Conservation (phyloP, 768 basidiomycete genomes). For the Pleurotus tuoliensis region DNA sequence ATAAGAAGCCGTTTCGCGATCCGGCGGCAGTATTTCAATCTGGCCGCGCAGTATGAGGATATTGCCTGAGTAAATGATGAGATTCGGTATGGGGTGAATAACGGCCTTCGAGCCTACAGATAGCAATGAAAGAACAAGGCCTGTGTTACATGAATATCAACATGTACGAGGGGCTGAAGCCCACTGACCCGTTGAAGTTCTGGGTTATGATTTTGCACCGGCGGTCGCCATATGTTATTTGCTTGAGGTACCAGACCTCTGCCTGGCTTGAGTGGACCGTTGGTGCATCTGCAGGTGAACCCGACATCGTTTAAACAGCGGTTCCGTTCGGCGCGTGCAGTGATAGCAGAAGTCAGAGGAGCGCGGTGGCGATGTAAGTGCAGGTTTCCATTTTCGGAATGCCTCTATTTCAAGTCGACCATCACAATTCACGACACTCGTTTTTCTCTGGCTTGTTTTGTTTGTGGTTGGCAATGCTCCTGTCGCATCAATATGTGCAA, state of each 20-base stretch:
- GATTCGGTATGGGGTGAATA: not conserved
- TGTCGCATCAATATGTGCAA: no score
- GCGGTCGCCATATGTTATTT: not conserved
- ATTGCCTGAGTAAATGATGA: slow-evolving; percentile 53
- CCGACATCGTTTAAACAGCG: not conserved
- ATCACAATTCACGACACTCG: no score
- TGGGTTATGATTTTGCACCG: slow-evolving; percentile 59
- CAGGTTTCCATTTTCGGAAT: no score
- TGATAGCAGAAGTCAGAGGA: slow-evolving; percentile 9
- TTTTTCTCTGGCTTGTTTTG: no score
- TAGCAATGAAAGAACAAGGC: slow-evolving; percentile 89
- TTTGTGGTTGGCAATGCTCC: no score
- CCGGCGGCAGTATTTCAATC: slow-evolving; percentile 65
- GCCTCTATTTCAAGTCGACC: no score
- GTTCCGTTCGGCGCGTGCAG: not conserved
- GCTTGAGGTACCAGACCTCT: slow-evolving; percentile 6
- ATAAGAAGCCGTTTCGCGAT: slow-evolving; percentile 74
- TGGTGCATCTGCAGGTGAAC: not conserved
- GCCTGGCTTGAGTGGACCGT: slow-evolving; percentile 1
- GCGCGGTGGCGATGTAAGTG: no score
- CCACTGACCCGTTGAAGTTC: slow-evolving; percentile 78
- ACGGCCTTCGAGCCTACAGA: slow-evolving; percentile 47
- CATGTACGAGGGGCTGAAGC: slow-evolving; percentile 2
- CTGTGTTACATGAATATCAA: slow-evolving; percentile 33
- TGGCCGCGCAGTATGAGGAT: slow-evolving; percentile 81